A percentile compares a stretch with the other conserved stretches of the same genome.
Evolutionary conservation across 2,329 filamentous ascomycete species (phyloP).

Genomic region (Davidsoniella eucalypti): DNA sequence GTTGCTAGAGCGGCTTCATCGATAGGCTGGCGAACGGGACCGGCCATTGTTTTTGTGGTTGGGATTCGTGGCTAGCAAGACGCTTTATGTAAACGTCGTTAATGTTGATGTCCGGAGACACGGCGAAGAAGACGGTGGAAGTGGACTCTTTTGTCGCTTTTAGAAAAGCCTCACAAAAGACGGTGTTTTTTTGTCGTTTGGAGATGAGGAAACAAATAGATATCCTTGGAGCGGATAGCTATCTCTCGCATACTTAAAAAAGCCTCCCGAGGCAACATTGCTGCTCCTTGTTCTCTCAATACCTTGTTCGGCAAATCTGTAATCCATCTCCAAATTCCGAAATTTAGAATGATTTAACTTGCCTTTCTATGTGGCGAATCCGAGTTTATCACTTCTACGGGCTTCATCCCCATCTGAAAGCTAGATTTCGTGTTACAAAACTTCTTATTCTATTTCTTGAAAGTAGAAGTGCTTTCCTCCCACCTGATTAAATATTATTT

Average conservation of each 20-base stretch:
- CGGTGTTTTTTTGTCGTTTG: background rate
- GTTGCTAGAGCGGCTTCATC: constrained; percentile 62
- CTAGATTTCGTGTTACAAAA: no score
- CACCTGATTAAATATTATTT: no score
- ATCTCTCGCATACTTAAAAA: no score
- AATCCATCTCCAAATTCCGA: background rate
- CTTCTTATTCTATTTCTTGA: no score
- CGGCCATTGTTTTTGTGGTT: constrained; percentile 46
- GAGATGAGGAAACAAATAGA: background rate
- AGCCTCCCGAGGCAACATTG: no score
- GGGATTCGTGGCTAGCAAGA: background rate
- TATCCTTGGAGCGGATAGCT: background rate
- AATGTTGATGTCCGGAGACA: background rate
- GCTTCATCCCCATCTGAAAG: no score
- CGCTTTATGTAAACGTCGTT: no score
- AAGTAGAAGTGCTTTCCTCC: no score
- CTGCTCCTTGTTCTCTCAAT: background rate
- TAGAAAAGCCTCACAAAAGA: background rate
- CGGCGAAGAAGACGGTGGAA: background rate
- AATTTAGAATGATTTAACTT: background rate
- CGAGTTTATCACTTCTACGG: no score
- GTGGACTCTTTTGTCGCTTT: background rate
- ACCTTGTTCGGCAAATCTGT: background rate
- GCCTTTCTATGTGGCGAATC: no score
- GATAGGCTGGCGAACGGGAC: constrained; percentile 76